Conservation (phyloP, 2,329 filamentous ascomycete genomes). For the Xylaria sp. region DNA sequence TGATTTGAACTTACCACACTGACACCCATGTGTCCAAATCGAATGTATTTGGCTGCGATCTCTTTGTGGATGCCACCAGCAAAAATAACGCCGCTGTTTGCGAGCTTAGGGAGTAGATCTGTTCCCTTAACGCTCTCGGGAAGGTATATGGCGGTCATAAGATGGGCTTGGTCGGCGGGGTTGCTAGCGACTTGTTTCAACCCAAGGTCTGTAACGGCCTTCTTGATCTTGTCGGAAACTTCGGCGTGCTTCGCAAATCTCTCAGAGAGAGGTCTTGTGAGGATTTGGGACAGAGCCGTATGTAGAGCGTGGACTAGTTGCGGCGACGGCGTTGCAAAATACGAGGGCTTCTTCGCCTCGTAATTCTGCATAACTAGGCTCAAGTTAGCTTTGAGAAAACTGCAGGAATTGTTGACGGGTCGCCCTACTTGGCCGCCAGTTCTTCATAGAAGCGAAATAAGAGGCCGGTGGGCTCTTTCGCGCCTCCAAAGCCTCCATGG, state of each 20-base stretch:
- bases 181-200: conserved; percentile 85
- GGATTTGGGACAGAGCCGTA: conserved; percentile 85
- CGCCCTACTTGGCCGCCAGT: conserved; percentile 87
- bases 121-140: conserved; percentile 82
- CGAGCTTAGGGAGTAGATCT: conserved; percentile 82
- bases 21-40: conserved; percentile 98
- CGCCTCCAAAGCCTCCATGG: conserved; percentile 78
- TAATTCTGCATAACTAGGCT: conserved; percentile 95
- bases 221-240: conserved; percentile 85
- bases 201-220: conserved; percentile 78
- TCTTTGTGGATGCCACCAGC: conserved; percentile 96
- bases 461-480: conserved; percentile 82
- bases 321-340: conserved; percentile 95
- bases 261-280: conserved; percentile 78
- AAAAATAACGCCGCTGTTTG: conserved; percentile 90
- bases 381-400: conserved; percentile 25
- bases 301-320: conserved; percentile 93
- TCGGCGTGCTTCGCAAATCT: conserved; percentile 83
- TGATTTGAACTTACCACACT: conserved; percentile 68
- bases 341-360: conserved; percentile 95
- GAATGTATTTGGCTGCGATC: conserved; percentile 90
- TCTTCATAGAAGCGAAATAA: conserved; percentile 97
- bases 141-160: conserved; percentile 97
- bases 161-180: conserved; percentile 90
- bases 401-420: not conserved